Conservation (phyloP, 2,329 filamentous ascomycete species). For the Fonsecaea monophora region DNA sequence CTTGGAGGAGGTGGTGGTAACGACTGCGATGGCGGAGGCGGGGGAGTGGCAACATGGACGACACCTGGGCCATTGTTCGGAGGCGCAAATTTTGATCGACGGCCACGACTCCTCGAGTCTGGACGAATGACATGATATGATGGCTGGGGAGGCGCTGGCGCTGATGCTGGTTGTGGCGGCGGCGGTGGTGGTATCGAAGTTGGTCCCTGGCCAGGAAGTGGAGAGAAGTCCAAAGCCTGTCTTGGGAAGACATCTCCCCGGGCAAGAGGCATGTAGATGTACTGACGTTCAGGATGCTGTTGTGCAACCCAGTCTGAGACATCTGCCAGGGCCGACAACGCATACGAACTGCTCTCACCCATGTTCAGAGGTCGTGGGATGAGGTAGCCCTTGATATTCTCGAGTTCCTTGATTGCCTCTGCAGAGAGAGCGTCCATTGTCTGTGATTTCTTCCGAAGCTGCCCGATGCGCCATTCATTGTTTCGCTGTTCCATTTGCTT, state of each 20-base stretch:
- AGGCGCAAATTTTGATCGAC: slow-evolving; percentile 16
- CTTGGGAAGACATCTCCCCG: slow-evolving; percentile 25
- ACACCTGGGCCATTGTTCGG: background rate
- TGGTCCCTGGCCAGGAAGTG: slow-evolving; percentile 18
- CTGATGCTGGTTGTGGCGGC: slow-evolving; percentile 7
- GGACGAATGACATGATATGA: slow-evolving; percentile 15
- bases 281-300: slow-evolving; percentile 22
- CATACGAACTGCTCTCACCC: slow-evolving; percentile 28
- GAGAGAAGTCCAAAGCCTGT: slow-evolving; percentile 26
- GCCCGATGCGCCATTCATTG: slow-evolving; percentile 29
- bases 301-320: slow-evolving; percentile 34
- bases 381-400: slow-evolving; percentile 27
- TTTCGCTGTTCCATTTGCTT: slow-evolving; percentile 34
- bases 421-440: slow-evolving; percentile 33
- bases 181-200: slow-evolving; percentile 9
- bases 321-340: slow-evolving; percentile 39
- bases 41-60: slow-evolving; percentile 7
- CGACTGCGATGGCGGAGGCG: slow-evolving; percentile 12
- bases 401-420: slow-evolving; percentile 35
- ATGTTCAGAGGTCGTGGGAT: slow-evolving; percentile 27
- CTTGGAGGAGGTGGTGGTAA: slow-evolving; percentile 1
- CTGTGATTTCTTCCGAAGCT: slow-evolving; percentile 25
- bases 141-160: slow-evolving; percentile 3
- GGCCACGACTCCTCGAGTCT: slow-evolving; percentile 11
- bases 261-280: slow-evolving; percentile 33